Evolutionary conservation across 805 yeast species (phyloP), one percentile per base, ranked within the genome.

Genomic region (Candida manassasensis): DNA sequence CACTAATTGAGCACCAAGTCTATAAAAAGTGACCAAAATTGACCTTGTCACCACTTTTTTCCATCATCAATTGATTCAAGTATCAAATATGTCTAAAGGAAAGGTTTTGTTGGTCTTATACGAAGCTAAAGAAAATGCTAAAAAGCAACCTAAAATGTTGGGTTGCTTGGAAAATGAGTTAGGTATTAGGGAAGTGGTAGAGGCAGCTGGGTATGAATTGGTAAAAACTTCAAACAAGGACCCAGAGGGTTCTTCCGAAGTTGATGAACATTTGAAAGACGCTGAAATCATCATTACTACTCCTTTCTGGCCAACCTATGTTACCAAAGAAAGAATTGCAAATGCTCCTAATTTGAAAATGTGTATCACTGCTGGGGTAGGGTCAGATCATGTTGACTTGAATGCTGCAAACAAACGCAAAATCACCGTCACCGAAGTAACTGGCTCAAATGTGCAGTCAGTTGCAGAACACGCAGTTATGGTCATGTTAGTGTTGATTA

Each of bases 381-480:
- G 93, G 9, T 79, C 87, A 13, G 93, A 84, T 56, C 93, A 84
- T 59, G 69, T 83, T 43, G 90, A 83, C 52, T 69, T 84, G 49
- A 72, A 71, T 46, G 83, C 83, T 48, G 79, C 85, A 44, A 75
- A 78, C 46, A 77, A 75, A 45, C 64, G 66, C 40, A 72, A 75
- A 43, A 75, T 84, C 50, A 70, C 82, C n/a, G 93, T 84, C 12
- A 66, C 78, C 32, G 93, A 84, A 62, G 93, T 84, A 36, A 84
- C 94, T 19, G 90, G 93, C 4, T 81, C 88, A 35, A 84, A 84
- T 55, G 88, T 83, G 32, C 73, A 71, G 14, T 79, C 88, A n/a
- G 93, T 84, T 32, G 90, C 93, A 11, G 93, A 83, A 60, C 90
- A 84, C 51, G 89, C 75, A 30, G 55, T 83, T 32, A 77, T 84